Evolutionary conservation across 371 early-diverging fungal genomes (phyloP), one percentile per base, ranked within the genome.

Genomic region (Mucor lusitanicus): DNA sequence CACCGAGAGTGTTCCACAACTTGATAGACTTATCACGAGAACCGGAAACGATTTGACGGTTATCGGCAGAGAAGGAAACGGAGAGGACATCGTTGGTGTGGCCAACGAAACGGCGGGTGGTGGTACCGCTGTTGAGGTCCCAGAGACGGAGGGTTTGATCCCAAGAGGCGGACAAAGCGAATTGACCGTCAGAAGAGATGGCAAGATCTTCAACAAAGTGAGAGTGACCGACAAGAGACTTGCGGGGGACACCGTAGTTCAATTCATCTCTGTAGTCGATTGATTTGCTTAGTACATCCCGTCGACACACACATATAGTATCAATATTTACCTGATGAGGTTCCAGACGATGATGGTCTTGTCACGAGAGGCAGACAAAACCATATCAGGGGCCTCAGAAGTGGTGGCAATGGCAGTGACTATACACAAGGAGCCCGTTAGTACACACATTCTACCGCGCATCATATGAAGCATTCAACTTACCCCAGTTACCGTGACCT

Each of bases 1-100:
- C 99, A 73, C 98, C 99, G 55, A 97, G 89, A 69, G 97, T 98
- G 94, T 99, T 97, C 99, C 99, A 99, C 81, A 99, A 84, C 94
- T 98, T 99, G 92, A 99, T 97, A 84, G 91, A 88, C 92, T 94
- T 95, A 89, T 99, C 99, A 85, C 97, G 95, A 77, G 96, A 95
- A 73, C 93, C 96, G 66, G 97, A 96, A 74, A 97, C 96, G 81
- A 99, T 97, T 88, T 96, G 97, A 78, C 97, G 94, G 95, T 97
- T 97, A 85, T 97, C 97, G 53, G 99, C 95, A 76, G 99, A 97
- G 95, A 99, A 99, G 70, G 97, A 92, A 72, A 97, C 99, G 57
- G 97, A 97, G 74, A 97, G 81, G 71, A 99, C 99, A 82, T 97
- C 97, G 87, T 90, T 91, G 83, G 89, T 92, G 96, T 99, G 99